Base-by-base conservation (phyloP, 495 filamentous ascomycete genomes). In the Podospora bellae-mahoneyi region DNA sequence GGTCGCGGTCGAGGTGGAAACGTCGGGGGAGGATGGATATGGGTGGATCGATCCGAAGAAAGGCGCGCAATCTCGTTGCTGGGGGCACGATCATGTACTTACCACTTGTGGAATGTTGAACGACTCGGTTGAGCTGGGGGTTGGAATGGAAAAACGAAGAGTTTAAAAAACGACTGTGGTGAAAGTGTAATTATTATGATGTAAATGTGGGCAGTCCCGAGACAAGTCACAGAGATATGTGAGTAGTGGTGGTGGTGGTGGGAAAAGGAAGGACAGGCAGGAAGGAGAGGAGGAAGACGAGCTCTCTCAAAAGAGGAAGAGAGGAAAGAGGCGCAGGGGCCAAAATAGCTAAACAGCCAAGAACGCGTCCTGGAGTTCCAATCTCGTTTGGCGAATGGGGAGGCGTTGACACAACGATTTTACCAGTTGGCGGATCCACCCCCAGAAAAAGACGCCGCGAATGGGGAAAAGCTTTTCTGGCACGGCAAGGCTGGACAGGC, bases 151-250 rank as follows among this genome's bases (percentile, higher is more conserved):
- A 16, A 16, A 48, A 34, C 18, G 58, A 55, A 55, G 61, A n/a
- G 62, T 23, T 23, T 23, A 56, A 32, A 62, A 58, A 70, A 70
- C 68, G 71, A 73, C 58, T 65, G 71, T 70, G 62, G 68, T 60
- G 71, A 66, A 66, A 68, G 71, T 57, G 26, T 7, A 56, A 63
- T 53, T 64, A 69, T 67, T 65, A 72, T 57, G 30, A 59, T 39
- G 65, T 32, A 16, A 66, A 60, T 61, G 61, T 27, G 62, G 59
- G n/a, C 66, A 61, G 53, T 63, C 48, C 54, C 48, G 59, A 64
- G 44, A 65, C 56, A 63, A 23, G 30, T 20, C 19, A 20, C 20
- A 27, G 20, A 27, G 58, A 19, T 6, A 16, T 60, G 58, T 5
- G 23, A 23, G 23, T 23, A 23, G 23, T 23, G 23, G 23, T 23